These are phyloP conservation scores for Arbutus unedo DNA, from an alignment of 148 eudicot species.

Conservation along the genomic window DNA sequence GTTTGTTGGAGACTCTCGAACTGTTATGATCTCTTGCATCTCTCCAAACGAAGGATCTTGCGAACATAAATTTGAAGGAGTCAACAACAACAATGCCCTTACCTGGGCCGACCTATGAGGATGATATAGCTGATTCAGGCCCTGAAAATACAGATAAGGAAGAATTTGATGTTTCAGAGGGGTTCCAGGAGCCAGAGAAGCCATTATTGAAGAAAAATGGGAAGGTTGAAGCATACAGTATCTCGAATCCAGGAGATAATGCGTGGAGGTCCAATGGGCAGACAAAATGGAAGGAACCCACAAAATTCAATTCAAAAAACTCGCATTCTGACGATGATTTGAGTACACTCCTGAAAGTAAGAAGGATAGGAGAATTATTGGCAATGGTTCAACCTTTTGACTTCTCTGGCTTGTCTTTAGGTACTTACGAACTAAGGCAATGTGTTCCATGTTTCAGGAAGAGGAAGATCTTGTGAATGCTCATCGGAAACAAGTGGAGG, in stretches of 20 bases:
- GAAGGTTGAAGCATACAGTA: conserved; percentile 47
- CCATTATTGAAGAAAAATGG: conserved; percentile 52
- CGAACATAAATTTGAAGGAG: conserved; percentile 83
- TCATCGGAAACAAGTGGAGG: conserved; percentile 95
- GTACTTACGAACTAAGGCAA: neutral
- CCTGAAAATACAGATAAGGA: conserved; percentile 55
- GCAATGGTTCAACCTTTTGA: neutral
- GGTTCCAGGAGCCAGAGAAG: conserved; percentile 66
- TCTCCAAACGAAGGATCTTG: conserved; percentile 94
- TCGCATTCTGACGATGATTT: conserved; percentile 3
- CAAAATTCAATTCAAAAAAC: neutral
- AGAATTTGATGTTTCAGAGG: conserved; percentile 68
- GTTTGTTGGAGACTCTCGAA: conserved; percentile 95
- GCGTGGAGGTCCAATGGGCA: conserved; percentile 49
- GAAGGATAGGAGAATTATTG: conserved; percentile 5
- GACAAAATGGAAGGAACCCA: conserved; percentile 7
- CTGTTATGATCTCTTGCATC: conserved; percentile 98
- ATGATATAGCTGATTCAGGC: conserved; percentile 59
- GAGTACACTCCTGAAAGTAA: neutral
- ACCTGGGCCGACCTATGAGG: conserved; percentile 48
- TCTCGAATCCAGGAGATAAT: conserved; percentile 50
- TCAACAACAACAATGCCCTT: conserved; percentile 61
- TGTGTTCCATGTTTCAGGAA: conserved; percentile 45
- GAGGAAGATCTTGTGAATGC: conserved; percentile 98
- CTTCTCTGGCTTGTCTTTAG: neutral